Conservation (phyloP, 495 filamentous ascomycete species). For the Sporormia fimetaria region DNA sequence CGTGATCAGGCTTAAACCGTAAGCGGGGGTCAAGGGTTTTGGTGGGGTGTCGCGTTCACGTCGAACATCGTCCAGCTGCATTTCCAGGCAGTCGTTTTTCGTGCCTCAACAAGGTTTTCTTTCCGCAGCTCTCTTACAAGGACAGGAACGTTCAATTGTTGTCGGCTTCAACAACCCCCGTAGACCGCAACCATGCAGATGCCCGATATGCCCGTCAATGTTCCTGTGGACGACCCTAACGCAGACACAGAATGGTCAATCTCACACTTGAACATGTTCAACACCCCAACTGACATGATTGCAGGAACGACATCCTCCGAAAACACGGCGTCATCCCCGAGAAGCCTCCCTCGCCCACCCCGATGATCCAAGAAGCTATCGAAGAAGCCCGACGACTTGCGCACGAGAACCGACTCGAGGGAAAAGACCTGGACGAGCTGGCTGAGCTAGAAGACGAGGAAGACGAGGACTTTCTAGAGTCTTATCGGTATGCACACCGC, state of each 20-base stretch:
- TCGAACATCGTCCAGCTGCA: no score
- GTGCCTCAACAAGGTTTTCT: no score
- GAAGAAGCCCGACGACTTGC: constrained; percentile 65
- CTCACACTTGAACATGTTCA: no score
- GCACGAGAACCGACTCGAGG: constrained; percentile 82
- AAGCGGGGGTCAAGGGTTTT: no score
- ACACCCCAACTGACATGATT: constrained; percentile 4
- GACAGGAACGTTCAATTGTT: no score
- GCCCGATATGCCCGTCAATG: constrained; percentile 55
- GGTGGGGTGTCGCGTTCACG: no score
- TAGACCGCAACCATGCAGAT: constrained; percentile 10
- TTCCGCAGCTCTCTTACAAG: no score
- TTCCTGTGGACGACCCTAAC: constrained; percentile 88
- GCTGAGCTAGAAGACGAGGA: constrained; percentile 90
- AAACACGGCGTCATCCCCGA: constrained; percentile 93
- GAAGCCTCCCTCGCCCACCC: constrained; percentile 86
- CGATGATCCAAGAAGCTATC: constrained; percentile 91
- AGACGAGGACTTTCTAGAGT: constrained; percentile 80
- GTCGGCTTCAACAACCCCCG: no score
- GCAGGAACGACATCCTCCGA: constrained; percentile 96
- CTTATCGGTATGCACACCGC: constrained; percentile 49
- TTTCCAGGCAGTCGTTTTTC: no score
- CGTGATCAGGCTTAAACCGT: no score
- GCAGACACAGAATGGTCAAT: constrained; percentile 93
- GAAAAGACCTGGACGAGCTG: constrained; percentile 86